phyloP scores from a whole-genome alignment of 2,329 filamentous ascomycete genomes.

The Apiospora pterosperma region DNA sequence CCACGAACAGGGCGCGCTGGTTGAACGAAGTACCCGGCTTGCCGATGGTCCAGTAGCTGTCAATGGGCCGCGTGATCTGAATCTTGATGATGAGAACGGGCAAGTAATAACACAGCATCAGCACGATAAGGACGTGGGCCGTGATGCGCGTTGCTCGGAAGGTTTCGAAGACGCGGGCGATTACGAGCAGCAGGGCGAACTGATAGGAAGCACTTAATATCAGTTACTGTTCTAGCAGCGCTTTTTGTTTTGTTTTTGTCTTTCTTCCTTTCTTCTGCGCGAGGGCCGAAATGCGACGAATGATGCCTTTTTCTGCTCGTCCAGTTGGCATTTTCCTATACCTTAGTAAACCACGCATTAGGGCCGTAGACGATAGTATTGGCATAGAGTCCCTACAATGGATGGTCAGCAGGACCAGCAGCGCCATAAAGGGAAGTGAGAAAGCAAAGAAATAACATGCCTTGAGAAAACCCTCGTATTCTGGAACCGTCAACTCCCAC shows the following conservation, averaged over 20 bases:
- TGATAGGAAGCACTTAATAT: not conserved
- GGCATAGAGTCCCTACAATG: not conserved
- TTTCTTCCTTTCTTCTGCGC: no score
- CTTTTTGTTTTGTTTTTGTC: no score
- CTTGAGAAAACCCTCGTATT: conserved; percentile 5
- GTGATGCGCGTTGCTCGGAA: not conserved
- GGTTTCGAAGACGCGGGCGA: not conserved
- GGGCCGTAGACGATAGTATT: not conserved
- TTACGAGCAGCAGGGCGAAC: not conserved
- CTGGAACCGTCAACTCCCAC: not conserved
- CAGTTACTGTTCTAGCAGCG: not conserved
- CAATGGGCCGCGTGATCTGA: not conserved
- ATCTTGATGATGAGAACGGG: not conserved
- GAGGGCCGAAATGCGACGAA: no score
- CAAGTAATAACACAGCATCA: conserved; percentile 1
- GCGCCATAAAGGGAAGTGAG: no score
- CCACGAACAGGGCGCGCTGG: not conserved
- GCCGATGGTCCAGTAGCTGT: not conserved
- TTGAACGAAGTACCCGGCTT: not conserved
- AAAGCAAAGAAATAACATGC: not conserved
- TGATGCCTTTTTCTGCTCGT: no score
- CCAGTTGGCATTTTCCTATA: no score
- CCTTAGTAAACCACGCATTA: conserved; percentile 1
- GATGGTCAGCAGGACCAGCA: not conserved
- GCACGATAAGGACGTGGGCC: not conserved